Percentiles rank a stretch among this genome's conserved stretches.
These are phyloP conservation scores for Penicillium paneum DNA, from an alignment of 2,329 filamentous ascomycete genomes.

Conservation along the genomic window DNA sequence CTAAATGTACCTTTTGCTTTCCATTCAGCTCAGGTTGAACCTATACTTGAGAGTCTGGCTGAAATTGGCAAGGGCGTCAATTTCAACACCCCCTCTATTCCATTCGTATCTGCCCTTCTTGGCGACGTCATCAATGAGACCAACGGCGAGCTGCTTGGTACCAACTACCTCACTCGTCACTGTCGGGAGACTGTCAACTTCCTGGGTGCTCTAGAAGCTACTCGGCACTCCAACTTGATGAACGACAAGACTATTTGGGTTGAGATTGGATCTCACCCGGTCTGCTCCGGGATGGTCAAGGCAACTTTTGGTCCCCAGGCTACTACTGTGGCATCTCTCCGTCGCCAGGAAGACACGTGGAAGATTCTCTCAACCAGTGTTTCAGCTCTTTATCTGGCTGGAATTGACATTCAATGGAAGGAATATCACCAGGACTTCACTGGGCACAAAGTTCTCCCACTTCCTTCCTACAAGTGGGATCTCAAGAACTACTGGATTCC, in stretches of 20 bases:
- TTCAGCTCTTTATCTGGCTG: constrained; percentile 36
- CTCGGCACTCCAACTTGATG: constrained; percentile 46
- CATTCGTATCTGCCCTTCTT: constrained; percentile 48
- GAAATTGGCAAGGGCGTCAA: constrained; percentile 36
- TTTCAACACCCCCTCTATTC: constrained; percentile 41
- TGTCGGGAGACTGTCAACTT: constrained; percentile 49
- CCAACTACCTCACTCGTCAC: constrained; percentile 42
- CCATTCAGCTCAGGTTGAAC: constrained; percentile 48
- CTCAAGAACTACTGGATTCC: constrained; percentile 41
- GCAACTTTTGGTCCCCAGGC: constrained; percentile 59
- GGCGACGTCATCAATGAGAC: constrained; percentile 41
- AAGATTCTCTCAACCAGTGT: constrained; percentile 40
- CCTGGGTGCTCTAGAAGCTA: constrained; percentile 42
- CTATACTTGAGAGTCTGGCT: constrained; percentile 44
- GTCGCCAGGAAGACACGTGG: constrained; percentile 44
- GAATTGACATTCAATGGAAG: constrained; percentile 42
- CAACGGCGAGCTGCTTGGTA: constrained; percentile 33
- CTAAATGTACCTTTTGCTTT: constrained; percentile 47
- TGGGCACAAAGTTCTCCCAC: constrained; percentile 31
- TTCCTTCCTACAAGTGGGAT: constrained; percentile 41
- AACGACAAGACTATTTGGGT: constrained; percentile 70
- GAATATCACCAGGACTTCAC: constrained; percentile 45
- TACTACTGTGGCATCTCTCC: constrained; percentile 48
- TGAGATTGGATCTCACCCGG: constrained; percentile 56
- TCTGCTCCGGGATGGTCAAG: constrained; percentile 47